Percentiles rank a stretch among this genome's conserved stretches.
phyloP scores from a whole-genome alignment of 805 yeast genomes.

The Saccharomyces jurei region DNA sequence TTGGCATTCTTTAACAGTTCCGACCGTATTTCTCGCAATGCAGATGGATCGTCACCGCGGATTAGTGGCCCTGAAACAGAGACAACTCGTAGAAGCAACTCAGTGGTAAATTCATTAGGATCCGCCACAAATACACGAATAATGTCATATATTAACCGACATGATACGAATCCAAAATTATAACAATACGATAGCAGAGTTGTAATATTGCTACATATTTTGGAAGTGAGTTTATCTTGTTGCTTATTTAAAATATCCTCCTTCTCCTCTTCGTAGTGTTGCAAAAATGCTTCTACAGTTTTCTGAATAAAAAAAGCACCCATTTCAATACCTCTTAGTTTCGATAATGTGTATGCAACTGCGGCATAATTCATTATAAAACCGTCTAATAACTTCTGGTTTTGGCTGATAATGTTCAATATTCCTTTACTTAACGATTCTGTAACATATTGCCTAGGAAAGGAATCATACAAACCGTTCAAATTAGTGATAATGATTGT shows the following conservation, averaged over 20 bases:
- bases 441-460: constrained; percentile 76
- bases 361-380: constrained; percentile 76
- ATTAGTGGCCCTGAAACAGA: constrained; percentile 75
- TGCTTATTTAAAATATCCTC: neutral
- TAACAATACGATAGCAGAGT: constrained; percentile 71
- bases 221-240: constrained; percentile 17
- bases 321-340: constrained; percentile 75
- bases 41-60: constrained; percentile 81
- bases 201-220: constrained; percentile 57
- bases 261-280: constrained; percentile 25
- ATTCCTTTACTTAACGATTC: constrained; percentile 57
- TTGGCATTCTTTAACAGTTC: constrained; percentile 21
- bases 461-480: constrained; percentile 48
- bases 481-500: constrained; percentile 62
- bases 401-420: constrained; percentile 54
- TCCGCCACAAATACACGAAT: constrained; percentile 45
- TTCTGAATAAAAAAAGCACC: constrained; percentile 82
- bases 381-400: constrained; percentile 64
- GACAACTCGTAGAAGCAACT: constrained; percentile 61
- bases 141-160: constrained; percentile 70
- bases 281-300: constrained; percentile 62
- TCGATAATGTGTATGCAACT: constrained; percentile 63
- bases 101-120: constrained; percentile 67
- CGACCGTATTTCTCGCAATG: constrained; percentile 69
- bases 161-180: constrained; percentile 66